These are phyloP conservation scores for Gnomoniopsis smithogilvyi DNA, from an alignment of 2,329 filamentous ascomycete genomes.

Conservation along the genomic window DNA sequence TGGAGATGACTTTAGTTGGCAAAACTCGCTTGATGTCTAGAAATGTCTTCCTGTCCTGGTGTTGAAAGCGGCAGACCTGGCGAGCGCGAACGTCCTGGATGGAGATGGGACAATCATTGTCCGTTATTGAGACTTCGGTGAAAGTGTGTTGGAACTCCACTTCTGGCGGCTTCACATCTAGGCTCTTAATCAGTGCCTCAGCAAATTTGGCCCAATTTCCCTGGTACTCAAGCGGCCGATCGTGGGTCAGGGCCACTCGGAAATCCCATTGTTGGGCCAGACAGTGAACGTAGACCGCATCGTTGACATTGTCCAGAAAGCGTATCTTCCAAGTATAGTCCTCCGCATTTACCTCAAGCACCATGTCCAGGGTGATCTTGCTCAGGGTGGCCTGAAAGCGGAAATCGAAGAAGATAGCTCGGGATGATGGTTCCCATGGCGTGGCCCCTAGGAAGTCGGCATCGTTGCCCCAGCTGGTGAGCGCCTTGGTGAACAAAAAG, in stretches of 20 bases:
- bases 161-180: slow-evolving; percentile 19
- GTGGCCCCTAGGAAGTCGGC: slow-evolving; percentile 19
- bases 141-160: slow-evolving; percentile 8
- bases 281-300: slow-evolving; percentile 27
- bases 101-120: background rate
- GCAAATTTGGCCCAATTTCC: slow-evolving; percentile 23
- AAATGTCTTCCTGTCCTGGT: slow-evolving; percentile 18
- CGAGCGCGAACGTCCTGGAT: slow-evolving; percentile 10
- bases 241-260: slow-evolving; percentile 22
- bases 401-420: slow-evolving; percentile 18
- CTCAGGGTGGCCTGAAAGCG: slow-evolving; percentile 17
- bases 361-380: slow-evolving; percentile 9
- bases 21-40: slow-evolving; percentile 22
- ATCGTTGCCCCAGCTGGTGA: slow-evolving; percentile 26
- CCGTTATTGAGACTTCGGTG: background rate
- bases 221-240: slow-evolving; percentile 19
- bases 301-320: slow-evolving; percentile 12
- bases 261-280: slow-evolving; percentile 30
- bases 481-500: slow-evolving; percentile 26
- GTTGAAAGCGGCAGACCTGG: slow-evolving; percentile 8
- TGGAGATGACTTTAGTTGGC: background rate
- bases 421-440: slow-evolving; percentile 17
- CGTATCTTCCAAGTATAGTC: slow-evolving; percentile 24
- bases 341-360: slow-evolving; percentile 23
- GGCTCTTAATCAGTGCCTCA: slow-evolving; percentile 21